Evolutionary conservation across 495 filamentous ascomycete genomes (phyloP).

Genomic region (Trichoderma reesei): DNA sequence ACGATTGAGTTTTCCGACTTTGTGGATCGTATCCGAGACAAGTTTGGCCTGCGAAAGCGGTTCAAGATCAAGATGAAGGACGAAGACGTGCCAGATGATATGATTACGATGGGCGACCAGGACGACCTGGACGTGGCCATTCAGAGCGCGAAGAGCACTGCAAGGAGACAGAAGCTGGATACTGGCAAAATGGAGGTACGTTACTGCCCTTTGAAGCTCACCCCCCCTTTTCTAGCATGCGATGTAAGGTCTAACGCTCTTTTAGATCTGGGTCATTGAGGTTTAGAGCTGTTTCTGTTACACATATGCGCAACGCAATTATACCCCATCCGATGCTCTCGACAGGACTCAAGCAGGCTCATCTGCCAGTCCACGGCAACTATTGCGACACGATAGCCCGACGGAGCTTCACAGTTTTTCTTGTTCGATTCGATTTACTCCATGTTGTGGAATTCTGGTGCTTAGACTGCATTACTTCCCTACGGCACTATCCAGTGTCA

Average conservation of each 20-base stretch:
- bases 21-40: conserved; percentile 64
- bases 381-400: neutral
- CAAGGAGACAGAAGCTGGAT: conserved; percentile 63
- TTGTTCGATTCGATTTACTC: neutral
- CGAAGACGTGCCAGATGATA: conserved; percentile 66
- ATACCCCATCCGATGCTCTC: conserved; percentile 2
- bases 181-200: conserved; percentile 93
- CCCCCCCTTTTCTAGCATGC: neutral
- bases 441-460: neutral
- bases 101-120: conserved; percentile 95
- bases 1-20: conserved; percentile 68
- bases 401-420: neutral
- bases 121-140: conserved; percentile 90
- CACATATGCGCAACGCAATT: conserved; percentile 11
- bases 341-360: neutral
- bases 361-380: neutral
- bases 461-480: neutral
- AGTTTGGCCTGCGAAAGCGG: conserved; percentile 59
- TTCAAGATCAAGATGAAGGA: conserved; percentile 81
- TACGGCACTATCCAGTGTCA: neutral
- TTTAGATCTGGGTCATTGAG: conserved; percentile 61
- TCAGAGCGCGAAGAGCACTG: conserved; percentile 51
- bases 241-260: conserved; percentile 16
- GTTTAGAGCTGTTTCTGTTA: conserved; percentile 21
- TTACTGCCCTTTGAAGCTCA: neutral